Base-by-base conservation (phyloP, 306 rosid genomes). In the Prunus salicina region DNA sequence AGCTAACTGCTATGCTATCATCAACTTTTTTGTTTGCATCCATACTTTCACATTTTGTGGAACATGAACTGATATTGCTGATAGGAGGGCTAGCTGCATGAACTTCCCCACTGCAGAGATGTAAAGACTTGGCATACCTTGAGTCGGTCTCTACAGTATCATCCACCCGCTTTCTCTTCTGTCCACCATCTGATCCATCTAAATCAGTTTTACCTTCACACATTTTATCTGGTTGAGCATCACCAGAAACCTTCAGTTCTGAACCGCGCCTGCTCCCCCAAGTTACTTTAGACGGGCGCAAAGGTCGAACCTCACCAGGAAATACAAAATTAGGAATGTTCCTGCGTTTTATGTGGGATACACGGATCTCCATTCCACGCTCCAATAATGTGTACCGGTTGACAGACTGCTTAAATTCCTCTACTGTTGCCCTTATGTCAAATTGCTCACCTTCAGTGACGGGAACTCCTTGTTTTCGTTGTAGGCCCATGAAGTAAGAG, bases 401-500 rank as follows among this genome's bases (percentile, higher is more conserved):
- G 81, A 95, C 97, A 74, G 87, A 55, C 63, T 76, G 77, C 86
- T 92, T 95, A 75, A 92, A 95, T 24, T 92, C 93, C 1, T 90
- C 90, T 24, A 95, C 97, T 49, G 96, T 89, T 75, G 43, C 20
- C 81, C 96, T 91, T 66, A 95, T 89, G 84, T 95, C 99, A 83
- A 90, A 90, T 19, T 87, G 93, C 71, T 80, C 93, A 25, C 91
- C 91, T 75, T 89, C 96, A 30, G 75, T 87, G 43, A 82, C 93
- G 4, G 87, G 86, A 80, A 83, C 88, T 76, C 93, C 97, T 83
- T 88, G 97, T 78, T 90, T 90, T 72, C 97, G 89, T 74, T 90
- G 97, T 83, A 95, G 86, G 77, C 97, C 99, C 99, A 92, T 92
- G 70, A 95, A 95, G 91, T 83, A 95, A 82, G 93, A 85, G 80